phyloP scores from a whole-genome alignment of 1,139 yeast genomes.

The Yamadazyma taylorii region DNA sequence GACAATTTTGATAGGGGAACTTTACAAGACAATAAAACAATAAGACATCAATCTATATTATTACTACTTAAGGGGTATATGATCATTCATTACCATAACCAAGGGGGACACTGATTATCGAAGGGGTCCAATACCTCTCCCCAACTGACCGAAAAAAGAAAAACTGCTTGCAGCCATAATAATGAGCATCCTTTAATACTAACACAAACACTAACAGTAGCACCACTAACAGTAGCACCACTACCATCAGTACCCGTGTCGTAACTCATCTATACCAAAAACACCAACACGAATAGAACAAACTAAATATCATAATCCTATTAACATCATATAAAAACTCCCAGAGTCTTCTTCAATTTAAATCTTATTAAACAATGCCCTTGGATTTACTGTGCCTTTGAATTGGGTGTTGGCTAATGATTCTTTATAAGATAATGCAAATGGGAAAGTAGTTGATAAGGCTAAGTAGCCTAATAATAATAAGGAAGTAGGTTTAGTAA shows the following conservation, averaged over 20 bases:
- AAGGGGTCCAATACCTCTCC: not conserved
- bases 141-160: no score
- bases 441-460: slow-evolving; percentile 42
- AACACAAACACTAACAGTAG: not conserved
- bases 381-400: slow-evolving; percentile 39
- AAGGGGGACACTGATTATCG: not conserved
- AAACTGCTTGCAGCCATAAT: not conserved
- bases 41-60: slow-evolving; percentile 1
- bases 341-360: slow-evolving; percentile 11
- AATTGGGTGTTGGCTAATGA: slow-evolving; percentile 13
- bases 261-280: slow-evolving; percentile 1
- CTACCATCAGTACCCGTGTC: not conserved
- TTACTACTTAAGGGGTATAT: not conserved
- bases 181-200: slow-evolving; percentile 3
- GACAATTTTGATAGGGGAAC: no score
- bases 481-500: slow-evolving; percentile 18
- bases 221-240: no score
- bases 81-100: not conserved
- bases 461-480: slow-evolving; percentile 43
- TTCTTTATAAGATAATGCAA: slow-evolving; percentile 44
- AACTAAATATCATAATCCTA: not conserved
- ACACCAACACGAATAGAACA: not conserved
- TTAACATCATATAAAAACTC: not conserved
- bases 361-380: slow-evolving; percentile 43
- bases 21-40: no score